phyloP scores from a whole-genome alignment of 78 protist genomes.

The Cyanophora paradoxa region DNA sequence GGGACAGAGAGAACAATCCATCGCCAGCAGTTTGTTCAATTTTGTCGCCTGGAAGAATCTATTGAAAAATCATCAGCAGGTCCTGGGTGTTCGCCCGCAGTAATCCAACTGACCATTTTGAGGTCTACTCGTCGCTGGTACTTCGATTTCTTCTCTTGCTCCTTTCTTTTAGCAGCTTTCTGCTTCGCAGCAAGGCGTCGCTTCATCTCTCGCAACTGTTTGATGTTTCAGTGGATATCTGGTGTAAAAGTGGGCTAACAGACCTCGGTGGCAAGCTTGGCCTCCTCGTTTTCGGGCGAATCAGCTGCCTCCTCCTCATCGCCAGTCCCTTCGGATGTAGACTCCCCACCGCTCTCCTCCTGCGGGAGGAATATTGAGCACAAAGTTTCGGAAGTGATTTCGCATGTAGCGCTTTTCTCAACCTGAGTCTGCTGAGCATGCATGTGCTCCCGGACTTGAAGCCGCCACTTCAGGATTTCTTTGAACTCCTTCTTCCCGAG shows the following conservation, averaged over 20 bases:
- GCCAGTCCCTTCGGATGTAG: neutral
- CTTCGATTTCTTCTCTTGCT: conserved; percentile 15
- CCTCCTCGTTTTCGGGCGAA: too few relatives aligned
- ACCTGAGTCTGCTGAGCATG: too few relatives aligned
- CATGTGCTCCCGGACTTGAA: conserved; percentile 4
- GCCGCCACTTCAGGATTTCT: conserved; percentile 68
- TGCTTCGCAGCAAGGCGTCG: neutral
- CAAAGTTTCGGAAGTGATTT: too few relatives aligned
- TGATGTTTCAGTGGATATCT: too few relatives aligned
- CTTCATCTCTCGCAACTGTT: neutral
- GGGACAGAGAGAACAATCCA: conserved; percentile 1
- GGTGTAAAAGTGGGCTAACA: too few relatives aligned
- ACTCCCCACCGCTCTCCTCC: neutral
- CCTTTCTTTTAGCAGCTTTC: neutral
- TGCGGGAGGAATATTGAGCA: too few relatives aligned
- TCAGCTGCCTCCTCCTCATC: neutral
- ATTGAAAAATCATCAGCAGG: too few relatives aligned
- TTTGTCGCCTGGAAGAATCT: neutral
- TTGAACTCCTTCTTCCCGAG: conserved; percentile 74
- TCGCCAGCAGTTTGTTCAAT: neutral
- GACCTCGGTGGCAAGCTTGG: too few relatives aligned
- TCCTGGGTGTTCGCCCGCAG: conserved; percentile 2
- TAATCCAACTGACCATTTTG: neutral
- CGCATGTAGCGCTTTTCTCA: too few relatives aligned
- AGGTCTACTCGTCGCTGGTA: conserved; percentile 6